phyloP scores from a whole-genome alignment of 2,329 filamentous ascomycete genomes.

The Phaeosphaeriaceae sp. region DNA sequence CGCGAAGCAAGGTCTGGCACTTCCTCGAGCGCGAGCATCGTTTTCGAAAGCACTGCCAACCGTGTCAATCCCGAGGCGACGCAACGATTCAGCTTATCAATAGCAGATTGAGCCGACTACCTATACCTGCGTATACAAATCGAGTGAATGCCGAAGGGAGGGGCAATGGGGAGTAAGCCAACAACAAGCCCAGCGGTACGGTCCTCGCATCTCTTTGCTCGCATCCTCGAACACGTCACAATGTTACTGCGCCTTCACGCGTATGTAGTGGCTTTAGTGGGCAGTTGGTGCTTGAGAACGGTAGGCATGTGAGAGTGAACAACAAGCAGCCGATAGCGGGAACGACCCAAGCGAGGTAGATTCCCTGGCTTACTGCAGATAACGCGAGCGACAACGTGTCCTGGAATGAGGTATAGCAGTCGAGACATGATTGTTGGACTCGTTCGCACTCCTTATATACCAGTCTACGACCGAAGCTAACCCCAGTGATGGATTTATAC shows the following conservation, averaged over 20 bases:
- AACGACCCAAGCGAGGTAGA: background rate
- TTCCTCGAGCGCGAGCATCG: background rate
- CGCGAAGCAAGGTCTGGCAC: background rate
- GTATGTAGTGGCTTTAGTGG: background rate
- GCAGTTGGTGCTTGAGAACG: background rate
- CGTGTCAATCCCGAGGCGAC: background rate
- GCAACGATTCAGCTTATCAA: background rate
- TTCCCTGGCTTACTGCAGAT: background rate
- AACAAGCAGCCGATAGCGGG: background rate
- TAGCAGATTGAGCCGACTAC: background rate
- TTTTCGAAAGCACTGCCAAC: background rate
- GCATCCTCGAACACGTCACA: background rate
- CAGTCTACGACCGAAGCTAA: background rate
- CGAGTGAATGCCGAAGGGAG: background rate
- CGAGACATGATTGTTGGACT: background rate
- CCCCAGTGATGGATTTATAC: background rate
- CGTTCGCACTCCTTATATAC: conserved; percentile 1
- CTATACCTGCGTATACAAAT: background rate
- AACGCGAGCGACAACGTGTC: background rate
- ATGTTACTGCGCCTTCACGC: background rate
- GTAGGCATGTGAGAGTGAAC: background rate
- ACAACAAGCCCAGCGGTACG: background rate
- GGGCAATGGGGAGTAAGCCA: background rate
- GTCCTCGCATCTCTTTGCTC: background rate
- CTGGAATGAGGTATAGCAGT: background rate